A percentile compares a stretch with the other conserved stretches of the same genome.
Evolutionary conservation across 441 rosid species (phyloP).

Genomic region (Populus hybrid): DNA sequence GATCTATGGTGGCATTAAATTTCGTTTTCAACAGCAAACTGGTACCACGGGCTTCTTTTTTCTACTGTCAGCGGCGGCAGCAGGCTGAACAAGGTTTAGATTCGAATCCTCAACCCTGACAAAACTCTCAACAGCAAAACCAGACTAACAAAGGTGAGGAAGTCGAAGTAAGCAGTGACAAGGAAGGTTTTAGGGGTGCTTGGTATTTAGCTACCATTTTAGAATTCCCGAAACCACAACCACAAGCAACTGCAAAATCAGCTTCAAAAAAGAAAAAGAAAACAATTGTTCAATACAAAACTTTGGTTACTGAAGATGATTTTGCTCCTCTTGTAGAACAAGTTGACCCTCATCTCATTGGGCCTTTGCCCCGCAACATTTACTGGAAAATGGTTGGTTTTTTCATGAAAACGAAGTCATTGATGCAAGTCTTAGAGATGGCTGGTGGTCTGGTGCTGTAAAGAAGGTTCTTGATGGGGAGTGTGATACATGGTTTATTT

Average conservation of each 20-base stretch:
- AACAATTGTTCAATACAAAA: slow-evolving; percentile 46
- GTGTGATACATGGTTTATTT: slow-evolving; percentile 51
- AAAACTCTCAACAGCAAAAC: neutral
- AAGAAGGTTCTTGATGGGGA: slow-evolving; percentile 44
- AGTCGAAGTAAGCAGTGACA: slow-evolving; percentile 65
- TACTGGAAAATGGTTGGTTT: neutral
- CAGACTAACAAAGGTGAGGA: slow-evolving; percentile 31
- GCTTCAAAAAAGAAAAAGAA: slow-evolving; percentile 27
- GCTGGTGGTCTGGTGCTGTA: slow-evolving; percentile 84
- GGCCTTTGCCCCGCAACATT: slow-evolving; percentile 55
- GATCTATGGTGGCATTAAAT: too few relatives aligned
- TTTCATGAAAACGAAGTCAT: slow-evolving; percentile 52
- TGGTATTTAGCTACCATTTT: slow-evolving; percentile 56
- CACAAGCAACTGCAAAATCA: neutral
- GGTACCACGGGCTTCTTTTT: too few relatives aligned
- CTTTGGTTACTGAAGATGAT: slow-evolving; percentile 45
- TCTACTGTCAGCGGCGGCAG: too few relatives aligned
- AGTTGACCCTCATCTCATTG: slow-evolving; percentile 30
- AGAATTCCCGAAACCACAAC: slow-evolving; percentile 7
- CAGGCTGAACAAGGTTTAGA: neutral
- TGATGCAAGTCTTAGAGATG: slow-evolving; percentile 59
- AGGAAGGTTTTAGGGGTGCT: slow-evolving; percentile 61
- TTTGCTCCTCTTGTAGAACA: slow-evolving; percentile 38
- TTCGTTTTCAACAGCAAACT: too few relatives aligned
- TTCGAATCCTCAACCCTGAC: neutral